Evolutionary conservation across 176 grass and related monocot species (phyloP).

Genomic region (Themeda triandra): DNA sequence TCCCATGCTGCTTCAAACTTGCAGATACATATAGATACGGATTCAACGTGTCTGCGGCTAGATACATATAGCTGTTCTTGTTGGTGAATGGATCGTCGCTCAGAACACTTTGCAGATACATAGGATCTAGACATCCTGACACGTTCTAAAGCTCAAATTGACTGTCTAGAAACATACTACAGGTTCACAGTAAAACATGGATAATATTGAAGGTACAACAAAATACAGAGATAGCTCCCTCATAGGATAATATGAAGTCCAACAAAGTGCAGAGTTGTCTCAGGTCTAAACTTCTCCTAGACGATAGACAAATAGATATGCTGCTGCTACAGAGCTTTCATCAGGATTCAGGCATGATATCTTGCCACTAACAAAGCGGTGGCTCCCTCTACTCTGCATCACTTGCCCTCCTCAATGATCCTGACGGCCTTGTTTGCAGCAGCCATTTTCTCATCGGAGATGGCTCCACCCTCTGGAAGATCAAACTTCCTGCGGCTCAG

Average conservation of each 20-base stretch:
- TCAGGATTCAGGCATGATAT: background rate
- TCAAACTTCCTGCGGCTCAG: constrained; percentile 68
- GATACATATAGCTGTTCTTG: background rate
- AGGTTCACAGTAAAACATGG: background rate
- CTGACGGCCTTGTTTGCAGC: constrained; percentile 43
- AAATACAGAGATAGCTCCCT: background rate
- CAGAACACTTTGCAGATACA: background rate
- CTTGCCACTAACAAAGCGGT: background rate
- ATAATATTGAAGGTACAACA: background rate
- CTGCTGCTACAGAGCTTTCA: background rate
- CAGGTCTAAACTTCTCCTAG: background rate
- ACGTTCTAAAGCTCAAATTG: constrained; percentile 18
- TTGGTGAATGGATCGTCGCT: background rate
- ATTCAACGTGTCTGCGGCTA: background rate
- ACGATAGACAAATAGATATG: background rate
- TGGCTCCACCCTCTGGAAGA: constrained; percentile 56
- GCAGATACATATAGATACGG: background rate
- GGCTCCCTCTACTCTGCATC: constrained; percentile 2
- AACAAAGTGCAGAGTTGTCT: background rate
- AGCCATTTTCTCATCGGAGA: constrained; percentile 40
- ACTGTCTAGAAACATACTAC: background rate
- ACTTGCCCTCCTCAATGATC: constrained; percentile 51
- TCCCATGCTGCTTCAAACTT: background rate
- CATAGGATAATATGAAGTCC: background rate
- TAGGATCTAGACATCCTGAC: background rate